phyloP scores from a whole-genome alignment of 164 flowering plant genomes.

The Stephania yunnanensis region DNA sequence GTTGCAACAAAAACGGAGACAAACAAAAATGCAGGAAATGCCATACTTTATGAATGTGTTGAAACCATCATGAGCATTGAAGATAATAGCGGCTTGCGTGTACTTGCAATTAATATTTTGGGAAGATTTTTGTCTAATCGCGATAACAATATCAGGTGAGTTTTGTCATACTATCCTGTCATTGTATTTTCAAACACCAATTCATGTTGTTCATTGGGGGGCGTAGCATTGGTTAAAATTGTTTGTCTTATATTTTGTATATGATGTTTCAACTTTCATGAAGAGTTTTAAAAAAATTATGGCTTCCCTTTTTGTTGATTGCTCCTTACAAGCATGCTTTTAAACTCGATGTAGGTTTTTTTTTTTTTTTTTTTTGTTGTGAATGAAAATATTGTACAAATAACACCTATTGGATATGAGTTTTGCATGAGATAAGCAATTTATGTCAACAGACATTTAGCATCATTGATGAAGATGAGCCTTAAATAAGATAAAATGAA shows the following conservation, averaged over 20 bases:
- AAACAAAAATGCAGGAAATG: slow-evolving; percentile 97
- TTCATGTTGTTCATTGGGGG: too few species aligned
- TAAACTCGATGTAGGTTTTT: background rate
- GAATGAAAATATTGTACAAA: background rate
- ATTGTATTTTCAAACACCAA: background rate
- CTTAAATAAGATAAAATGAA: too few species aligned
- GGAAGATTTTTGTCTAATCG: slow-evolving; percentile 98
- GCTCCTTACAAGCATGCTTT: too few species aligned
- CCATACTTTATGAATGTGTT: slow-evolving; percentile 96
- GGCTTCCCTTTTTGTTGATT: background rate
- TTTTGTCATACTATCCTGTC: slow-evolving; percentile 1
- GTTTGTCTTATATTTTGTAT: too few species aligned
- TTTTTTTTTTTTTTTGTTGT: background rate
- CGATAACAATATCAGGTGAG: slow-evolving; percentile 96
- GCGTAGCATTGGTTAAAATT: too few species aligned
- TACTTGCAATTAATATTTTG: slow-evolving; percentile 95
- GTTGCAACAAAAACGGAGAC: slow-evolving; percentile 98
- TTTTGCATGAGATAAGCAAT: background rate
- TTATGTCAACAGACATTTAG: background rate
- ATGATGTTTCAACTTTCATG: too few species aligned
- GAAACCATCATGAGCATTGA: slow-evolving; percentile 93
- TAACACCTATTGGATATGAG: background rate
- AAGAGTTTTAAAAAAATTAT: too few species aligned
- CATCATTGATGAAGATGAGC: background rate
- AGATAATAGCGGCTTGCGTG: slow-evolving; percentile 95